Base-by-base conservation (phyloP, 2,329 filamentous ascomycete genomes). In the Chrysoporthe austroafricana region DNA sequence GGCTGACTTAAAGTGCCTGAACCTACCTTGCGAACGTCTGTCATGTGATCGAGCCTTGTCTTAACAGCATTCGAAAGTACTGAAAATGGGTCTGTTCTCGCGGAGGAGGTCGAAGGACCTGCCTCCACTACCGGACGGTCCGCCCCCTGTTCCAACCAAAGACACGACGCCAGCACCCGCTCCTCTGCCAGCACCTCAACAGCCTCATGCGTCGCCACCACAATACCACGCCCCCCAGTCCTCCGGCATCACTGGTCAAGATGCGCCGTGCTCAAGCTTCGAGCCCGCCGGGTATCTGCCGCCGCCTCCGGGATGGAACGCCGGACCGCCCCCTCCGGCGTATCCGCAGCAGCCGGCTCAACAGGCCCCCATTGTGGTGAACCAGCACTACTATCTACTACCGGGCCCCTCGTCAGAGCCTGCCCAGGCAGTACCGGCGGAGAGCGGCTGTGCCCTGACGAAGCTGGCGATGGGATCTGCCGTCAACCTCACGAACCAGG, bases 361-460 rank as follows among this genome's bases (percentile, higher is more conserved):
- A 66, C 76, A 74, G 34, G 77, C 76, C 36, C 81, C 83, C 8
- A 80, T 86, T 64, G 78, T 86, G 39, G 82, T 86, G 61, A 85
- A 85, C 69, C 83, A 86, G 68, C 79, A 86, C 70, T 85, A 85
- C 72, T 84, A 86, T 70, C 72, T 84, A 61, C 70, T 73, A 26
- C 72, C 74, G 2, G 70, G 74, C 2, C 71, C 73, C 0, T 68
- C 72, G 50, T 64, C 73, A 8, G 58, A 64, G 9, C 70, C 62
- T 1, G 32, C 62, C 2, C 69, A 69, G 8, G 72, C 72, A 44
- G 62, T 60, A 34, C 66, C 71, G 2, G 58, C 64, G 44, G 67
- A 63, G 52, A 71, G 66, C 69, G 70, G 63, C 68, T 73, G 73
- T 57, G 66, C 75, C 9, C 67, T 78, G 14, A 76, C 75, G 58